Base-by-base conservation (phyloP, 306 rosid species). In the Glycine latifolia region DNA sequence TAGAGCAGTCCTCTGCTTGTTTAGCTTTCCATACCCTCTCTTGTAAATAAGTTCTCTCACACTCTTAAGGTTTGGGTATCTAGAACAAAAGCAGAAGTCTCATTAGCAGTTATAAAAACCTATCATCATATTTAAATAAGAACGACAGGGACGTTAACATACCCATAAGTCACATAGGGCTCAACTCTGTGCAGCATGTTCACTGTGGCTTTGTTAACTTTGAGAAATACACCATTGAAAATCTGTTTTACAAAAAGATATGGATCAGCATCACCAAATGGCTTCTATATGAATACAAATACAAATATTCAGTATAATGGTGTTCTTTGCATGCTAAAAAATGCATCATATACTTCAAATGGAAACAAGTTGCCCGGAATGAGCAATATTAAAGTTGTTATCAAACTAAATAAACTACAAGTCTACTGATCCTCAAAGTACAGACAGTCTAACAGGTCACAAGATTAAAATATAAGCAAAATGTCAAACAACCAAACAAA, bases 131-230 rank as follows among this genome's bases (percentile, higher is more conserved):
- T 26, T 75, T 16, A 49, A 17, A 11, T 0, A 62, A 14, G 26
- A 6, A 66, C 1, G 0, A 4, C 3, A 63, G 3, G 16, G 31
- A 33, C 14, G 11, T 16, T 10, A 49, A 41, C 81, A 43, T 80
- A 95, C 98, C 98, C 98, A 16, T 87, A 95, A 2, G 97, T 95
- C 11, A 91, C 97, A 72, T 90, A 93, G 3, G 99, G 99, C 68
- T 94, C 98, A 76, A 94, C 97, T 73, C 97, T 86, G 79, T 82
- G 97, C 33, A 94, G 91, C 98, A 94, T 94, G 82, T 94, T 90
- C 83, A 94, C 4, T 20, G 97, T 92, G 2, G 97, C 97, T 54
- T 94, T 94, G 94, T 94, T 94, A 0, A 94, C 98, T 84, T 94
- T 92, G 26, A 94, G 85, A 48, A 94, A 94, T 10, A 94, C 98